Evolutionary conservation across 257 asterid species (phyloP).

Genomic region (Knoxia roxburghii): DNA sequence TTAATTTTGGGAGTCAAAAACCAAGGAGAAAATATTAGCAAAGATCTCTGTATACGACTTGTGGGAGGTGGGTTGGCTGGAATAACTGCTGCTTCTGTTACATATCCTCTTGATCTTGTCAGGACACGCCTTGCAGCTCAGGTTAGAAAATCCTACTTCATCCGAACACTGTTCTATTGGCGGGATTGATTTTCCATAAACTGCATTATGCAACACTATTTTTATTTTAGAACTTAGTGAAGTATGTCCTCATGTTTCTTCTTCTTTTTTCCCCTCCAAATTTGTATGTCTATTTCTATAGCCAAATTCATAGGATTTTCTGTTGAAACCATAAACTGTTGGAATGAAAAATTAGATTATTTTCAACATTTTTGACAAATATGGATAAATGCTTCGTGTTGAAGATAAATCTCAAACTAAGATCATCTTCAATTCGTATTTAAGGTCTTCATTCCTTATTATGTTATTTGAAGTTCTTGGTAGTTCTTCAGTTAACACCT

Average conservation of each 20-base stretch:
- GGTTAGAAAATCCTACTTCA: conserved; percentile 27
- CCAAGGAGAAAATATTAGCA: conserved; percentile 51
- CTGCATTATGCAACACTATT: not conserved
- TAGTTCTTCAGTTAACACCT: conserved; percentile 2
- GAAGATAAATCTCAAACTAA: not conserved
- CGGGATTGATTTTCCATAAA: not conserved
- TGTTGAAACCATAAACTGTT: not conserved
- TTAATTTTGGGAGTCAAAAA: conserved; percentile 41
- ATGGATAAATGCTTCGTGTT: not conserved
- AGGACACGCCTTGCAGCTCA: conserved; percentile 85
- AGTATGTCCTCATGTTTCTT: too few relatives aligned
- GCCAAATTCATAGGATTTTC: not conserved
- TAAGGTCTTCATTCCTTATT: not conserved
- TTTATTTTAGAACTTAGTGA: too few relatives aligned
- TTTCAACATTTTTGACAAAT: too few relatives aligned
- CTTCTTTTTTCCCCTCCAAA: not conserved
- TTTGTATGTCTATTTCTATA: not conserved
- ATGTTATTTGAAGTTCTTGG: conserved; percentile 9
- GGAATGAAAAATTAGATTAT: too few relatives aligned
- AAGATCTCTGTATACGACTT: conserved; percentile 68
- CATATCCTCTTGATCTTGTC: conserved; percentile 81
- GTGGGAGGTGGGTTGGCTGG: conserved; percentile 90
- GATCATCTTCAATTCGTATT: not conserved
- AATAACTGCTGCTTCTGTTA: conserved; percentile 74
- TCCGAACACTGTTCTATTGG: too few relatives aligned